A percentile compares a stretch with the other conserved stretches of the same genome.
These are phyloP conservation scores for Claviceps digitariae DNA, from an alignment of 2,329 filamentous ascomycete species.

Conservation along the genomic window DNA sequence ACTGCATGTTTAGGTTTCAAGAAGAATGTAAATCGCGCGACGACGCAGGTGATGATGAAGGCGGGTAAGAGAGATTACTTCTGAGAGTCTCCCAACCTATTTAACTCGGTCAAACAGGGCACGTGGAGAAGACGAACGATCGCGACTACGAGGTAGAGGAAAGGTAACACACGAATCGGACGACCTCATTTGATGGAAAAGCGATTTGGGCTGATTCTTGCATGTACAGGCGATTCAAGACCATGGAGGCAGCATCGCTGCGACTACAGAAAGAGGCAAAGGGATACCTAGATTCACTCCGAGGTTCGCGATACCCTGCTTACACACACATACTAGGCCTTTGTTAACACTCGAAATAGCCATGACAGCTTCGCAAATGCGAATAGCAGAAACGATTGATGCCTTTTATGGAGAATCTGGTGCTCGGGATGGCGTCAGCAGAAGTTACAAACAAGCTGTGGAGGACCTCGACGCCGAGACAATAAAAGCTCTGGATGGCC, in stretches of 20 bases:
- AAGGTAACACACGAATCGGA: conserved; percentile 36
- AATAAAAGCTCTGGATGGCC: conserved; percentile 94
- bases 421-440: conserved; percentile 84
- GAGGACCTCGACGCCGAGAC: conserved; percentile 96
- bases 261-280: conserved; percentile 96
- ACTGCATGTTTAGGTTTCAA: conserved; percentile 35
- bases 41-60: conserved; percentile 99
- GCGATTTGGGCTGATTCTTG: conserved; percentile 8
- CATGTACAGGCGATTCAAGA: conserved; percentile 69
- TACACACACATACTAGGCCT: not conserved
- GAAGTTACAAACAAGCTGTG: conserved; percentile 96
- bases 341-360: conserved; percentile 34
- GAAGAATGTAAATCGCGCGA: conserved; percentile 96
- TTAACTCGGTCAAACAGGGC: conserved; percentile 38
- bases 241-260: conserved; percentile 88
- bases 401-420: conserved; percentile 97
- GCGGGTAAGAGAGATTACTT: conserved; percentile 45
- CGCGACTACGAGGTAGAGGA: conserved; percentile 98
- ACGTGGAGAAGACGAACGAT: conserved; percentile 97
- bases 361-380: conserved; percentile 99
- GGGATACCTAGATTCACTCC: conserved; percentile 88
- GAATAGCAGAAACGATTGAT: conserved; percentile 97
- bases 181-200: not conserved
- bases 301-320: conserved; percentile 40
- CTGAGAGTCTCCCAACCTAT: not conserved